Conservation (phyloP, 768 basidiomycete genomes). For the Tricholoma matsutake region DNA sequence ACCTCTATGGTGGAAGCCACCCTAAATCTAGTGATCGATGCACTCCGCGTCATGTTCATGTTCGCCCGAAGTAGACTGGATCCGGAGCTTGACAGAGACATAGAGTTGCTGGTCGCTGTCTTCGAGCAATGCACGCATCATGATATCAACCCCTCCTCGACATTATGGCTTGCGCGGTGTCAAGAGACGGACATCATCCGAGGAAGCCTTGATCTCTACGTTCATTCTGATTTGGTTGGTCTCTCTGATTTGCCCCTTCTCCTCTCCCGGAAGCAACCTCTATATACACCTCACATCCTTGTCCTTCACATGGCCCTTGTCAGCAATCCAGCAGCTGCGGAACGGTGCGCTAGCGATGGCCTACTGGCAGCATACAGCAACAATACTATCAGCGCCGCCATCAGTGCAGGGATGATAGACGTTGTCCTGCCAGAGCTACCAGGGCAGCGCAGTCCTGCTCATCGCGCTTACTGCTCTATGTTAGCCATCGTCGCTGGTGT, state of each 20-base stretch:
- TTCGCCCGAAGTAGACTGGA: slow-evolving; percentile 55
- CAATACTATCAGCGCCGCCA: slow-evolving; percentile 72
- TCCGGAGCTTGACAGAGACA: slow-evolving; percentile 71
- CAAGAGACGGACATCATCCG: slow-evolving; percentile 80
- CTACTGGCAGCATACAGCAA: slow-evolving; percentile 80
- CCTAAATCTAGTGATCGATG: slow-evolving; percentile 66
- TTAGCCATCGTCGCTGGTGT: slow-evolving; percentile 75
- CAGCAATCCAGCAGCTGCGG: slow-evolving; percentile 72
- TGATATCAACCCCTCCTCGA: slow-evolving; percentile 65
- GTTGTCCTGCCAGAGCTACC: slow-evolving; percentile 66
- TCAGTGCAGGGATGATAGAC: slow-evolving; percentile 72
- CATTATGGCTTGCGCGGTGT: slow-evolving; percentile 75
- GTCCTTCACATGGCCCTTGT: slow-evolving; percentile 86
- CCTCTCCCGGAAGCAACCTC: slow-evolving; percentile 57
- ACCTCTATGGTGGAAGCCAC: slow-evolving; percentile 58
- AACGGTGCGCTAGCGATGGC: slow-evolving; percentile 82
- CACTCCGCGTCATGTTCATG: slow-evolving; percentile 60
- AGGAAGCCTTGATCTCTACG: slow-evolving; percentile 70
- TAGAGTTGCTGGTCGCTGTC: slow-evolving; percentile 78
- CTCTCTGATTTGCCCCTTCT: slow-evolving; percentile 63
- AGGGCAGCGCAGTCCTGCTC: slow-evolving; percentile 74
- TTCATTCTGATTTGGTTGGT: slow-evolving; percentile 66
- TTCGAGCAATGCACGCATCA: slow-evolving; percentile 76
- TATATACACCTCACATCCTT: slow-evolving; percentile 77
- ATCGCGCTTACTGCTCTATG: slow-evolving; percentile 82